A percentile compares a stretch with the other conserved stretches of the same genome.
Conservation (phyloP, 2,329 filamentous ascomycete genomes). For the Epicoccum nigrum region DNA sequence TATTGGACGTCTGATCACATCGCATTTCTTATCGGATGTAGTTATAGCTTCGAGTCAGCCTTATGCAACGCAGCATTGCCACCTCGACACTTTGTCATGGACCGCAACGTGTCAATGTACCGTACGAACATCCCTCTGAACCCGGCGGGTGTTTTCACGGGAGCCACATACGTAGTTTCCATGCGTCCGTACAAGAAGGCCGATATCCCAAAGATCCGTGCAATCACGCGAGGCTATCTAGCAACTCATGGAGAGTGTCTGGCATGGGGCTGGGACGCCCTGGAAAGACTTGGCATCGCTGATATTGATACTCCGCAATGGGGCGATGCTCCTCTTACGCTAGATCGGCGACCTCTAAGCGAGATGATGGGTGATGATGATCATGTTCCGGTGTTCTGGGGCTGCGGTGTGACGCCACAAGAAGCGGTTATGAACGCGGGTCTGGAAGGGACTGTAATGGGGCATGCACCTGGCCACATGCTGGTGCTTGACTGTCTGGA, state of each 20-base stretch:
- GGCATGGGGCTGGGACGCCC: not conserved
- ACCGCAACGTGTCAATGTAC: not conserved
- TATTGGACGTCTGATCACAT: not conserved
- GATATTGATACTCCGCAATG: not conserved
- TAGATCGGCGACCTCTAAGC: not conserved
- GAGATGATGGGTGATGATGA: not conserved
- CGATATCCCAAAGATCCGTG: not conserved
- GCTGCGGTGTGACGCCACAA: not conserved
- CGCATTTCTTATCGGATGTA: not conserved
- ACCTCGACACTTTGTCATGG: not conserved
- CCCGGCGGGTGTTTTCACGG: not conserved
- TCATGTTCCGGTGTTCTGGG: not conserved
- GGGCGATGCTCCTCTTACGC: not conserved
- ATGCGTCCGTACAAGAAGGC: not conserved
- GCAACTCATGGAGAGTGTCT: not conserved
- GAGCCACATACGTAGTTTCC: not conserved
- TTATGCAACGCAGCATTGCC: not conserved
- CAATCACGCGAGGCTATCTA: not conserved
- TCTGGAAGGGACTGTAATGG: not conserved
- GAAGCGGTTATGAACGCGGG: not conserved
- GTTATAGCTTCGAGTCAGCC: not conserved
- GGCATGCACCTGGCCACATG: not conserved
- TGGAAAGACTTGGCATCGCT: not conserved
- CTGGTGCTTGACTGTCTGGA: not conserved
- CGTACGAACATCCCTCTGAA: not conserved